A percentile compares a stretch with the other conserved stretches of the same genome.
Evolutionary conservation across 495 filamentous ascomycete genomes (phyloP).

Genomic region (Daldinia grandis): DNA sequence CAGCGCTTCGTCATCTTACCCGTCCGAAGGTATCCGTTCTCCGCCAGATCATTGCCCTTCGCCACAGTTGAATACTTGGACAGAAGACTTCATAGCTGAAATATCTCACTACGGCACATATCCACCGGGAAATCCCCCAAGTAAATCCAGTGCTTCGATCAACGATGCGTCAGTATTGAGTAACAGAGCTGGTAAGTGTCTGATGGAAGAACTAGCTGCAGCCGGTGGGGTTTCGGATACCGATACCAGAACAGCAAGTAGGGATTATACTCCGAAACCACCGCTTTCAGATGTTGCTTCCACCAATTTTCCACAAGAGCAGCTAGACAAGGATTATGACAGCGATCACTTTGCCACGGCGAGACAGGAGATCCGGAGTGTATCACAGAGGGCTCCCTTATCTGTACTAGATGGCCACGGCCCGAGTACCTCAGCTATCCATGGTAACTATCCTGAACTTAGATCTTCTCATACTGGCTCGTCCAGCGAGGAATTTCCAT

Average conservation of each 20-base stretch:
- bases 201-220: constrained; percentile 36
- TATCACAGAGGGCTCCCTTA: not conserved
- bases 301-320: not conserved
- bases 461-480: constrained; percentile 3
- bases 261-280: constrained; percentile 11
- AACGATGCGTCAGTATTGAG: constrained; percentile 1
- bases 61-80: constrained; percentile 27
- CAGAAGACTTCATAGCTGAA: constrained; percentile 25
- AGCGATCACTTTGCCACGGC: not conserved
- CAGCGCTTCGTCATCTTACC: constrained; percentile 43
- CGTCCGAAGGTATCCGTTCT: constrained; percentile 46
- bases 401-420: constrained; percentile 22
- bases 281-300: constrained; percentile 25
- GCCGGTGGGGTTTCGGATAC: constrained; percentile 30
- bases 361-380: not conserved
- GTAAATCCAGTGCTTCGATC: constrained; percentile 6
- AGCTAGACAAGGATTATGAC: not conserved
- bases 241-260: constrained; percentile 29
- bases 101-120: constrained; percentile 23
- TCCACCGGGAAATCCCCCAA: constrained; percentile 7
- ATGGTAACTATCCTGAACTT: constrained; percentile 28
- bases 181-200: constrained; percentile 20
- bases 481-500: constrained; percentile 19
- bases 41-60: constrained; percentile 22
- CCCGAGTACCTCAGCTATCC: constrained; percentile 34